Evolutionary conservation across 805 yeast species (phyloP), one percentile per base, ranked within the genome.

Genomic region (Ogataea methylovora): DNA sequence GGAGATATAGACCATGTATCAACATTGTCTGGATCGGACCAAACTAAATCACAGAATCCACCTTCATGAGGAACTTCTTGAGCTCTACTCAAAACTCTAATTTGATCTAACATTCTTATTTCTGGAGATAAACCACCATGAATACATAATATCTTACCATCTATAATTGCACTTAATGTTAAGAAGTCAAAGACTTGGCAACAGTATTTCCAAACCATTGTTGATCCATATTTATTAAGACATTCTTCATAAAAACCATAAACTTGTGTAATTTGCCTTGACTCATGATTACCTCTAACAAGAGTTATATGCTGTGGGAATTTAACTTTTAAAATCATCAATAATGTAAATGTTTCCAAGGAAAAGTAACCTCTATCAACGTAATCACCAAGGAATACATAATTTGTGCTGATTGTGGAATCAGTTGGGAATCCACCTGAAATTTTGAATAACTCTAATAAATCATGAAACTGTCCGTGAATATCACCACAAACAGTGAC

Each of bases 51-150:
- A 54, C 97, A 92, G 58, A 90, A 90, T 3, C 97, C 97, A 47
- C 98, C 98, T 63, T 90, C 98, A 57, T 92, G 97, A 3, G 98
- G 98, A 31, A 90, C 96, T 61, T 90, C 97, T 60, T 90, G 97
- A 3, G 97, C 97, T 52, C 98, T 72, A 34, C 92, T 82, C 38
- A 90, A 67, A 14, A 90, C 97, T 49, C 97, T 70, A 45, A 90
- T 87, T 61, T 90, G 98, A 58, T 90, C 98, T 45, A 90, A 70
- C 95, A 92, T 88, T 56, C 97, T 76, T 43, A 90, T 88, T 59
- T 92, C 97, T 2, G 98, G 98, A 11, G 95, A 84, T 36, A 90
- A 69, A 5, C 98, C 98, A 38, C 98, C 98, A 58, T 90, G 98
- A 29, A 92, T 95, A 67, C 98, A 90, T 39, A 90, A 66, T 30